These are phyloP conservation scores for Pythium plurisporium DNA, from an alignment of 352 stramenopile species.

Conservation along the genomic window DNA sequence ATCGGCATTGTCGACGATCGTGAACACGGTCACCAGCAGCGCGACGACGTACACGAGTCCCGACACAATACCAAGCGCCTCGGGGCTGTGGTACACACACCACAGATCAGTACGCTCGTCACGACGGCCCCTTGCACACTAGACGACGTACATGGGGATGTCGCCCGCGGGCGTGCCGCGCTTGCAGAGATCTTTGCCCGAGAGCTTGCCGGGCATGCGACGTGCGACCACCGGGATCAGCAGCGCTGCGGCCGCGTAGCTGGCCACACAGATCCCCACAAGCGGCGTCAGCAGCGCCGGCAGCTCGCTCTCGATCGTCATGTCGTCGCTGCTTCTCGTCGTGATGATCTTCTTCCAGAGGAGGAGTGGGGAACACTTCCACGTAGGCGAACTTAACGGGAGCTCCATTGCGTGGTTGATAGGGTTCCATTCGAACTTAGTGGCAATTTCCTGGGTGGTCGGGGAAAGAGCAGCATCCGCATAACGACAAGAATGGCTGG, in stretches of 20 bases:
- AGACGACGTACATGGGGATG: constrained; percentile 69
- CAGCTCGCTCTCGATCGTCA: constrained; percentile 29
- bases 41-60: constrained; percentile 78
- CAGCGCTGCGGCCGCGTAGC: constrained; percentile 53
- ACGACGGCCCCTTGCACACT: background rate
- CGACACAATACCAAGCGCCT: constrained; percentile 85
- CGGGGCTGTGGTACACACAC: constrained; percentile 42
- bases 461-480: too few relatives aligned
- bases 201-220: constrained; percentile 76
- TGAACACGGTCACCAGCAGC: constrained; percentile 66
- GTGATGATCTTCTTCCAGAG: background rate
- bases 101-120: background rate
- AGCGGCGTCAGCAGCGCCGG: constrained; percentile 46
- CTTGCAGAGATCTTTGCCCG: constrained; percentile 92
- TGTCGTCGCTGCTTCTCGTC: constrained; percentile 9
- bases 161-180: constrained; percentile 82
- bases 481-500: constrained; percentile 7
- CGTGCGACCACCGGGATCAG: constrained; percentile 58
- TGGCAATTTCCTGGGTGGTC: background rate
- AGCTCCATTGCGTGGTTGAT: background rate
- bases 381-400: constrained; percentile 18
- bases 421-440: background rate
- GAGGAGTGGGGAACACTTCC: constrained; percentile 13
- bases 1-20: constrained; percentile 57
- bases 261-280: constrained; percentile 44